These are phyloP conservation scores for Scytalidium sp. DNA, from an alignment of 2,329 filamentous ascomycete species.

Conservation along the genomic window DNA sequence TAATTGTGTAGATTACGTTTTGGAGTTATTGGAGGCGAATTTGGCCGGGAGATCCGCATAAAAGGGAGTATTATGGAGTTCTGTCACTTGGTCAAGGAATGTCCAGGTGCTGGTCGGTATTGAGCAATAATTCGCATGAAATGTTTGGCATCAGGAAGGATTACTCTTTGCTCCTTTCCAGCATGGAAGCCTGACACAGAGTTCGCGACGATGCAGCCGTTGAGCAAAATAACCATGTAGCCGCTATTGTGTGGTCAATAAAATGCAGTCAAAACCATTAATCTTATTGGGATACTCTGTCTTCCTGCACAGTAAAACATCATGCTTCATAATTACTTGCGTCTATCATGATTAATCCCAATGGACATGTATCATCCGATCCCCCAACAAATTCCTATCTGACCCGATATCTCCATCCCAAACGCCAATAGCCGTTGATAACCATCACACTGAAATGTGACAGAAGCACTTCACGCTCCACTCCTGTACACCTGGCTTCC, in stretches of 20 bases:
- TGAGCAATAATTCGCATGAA: background rate
- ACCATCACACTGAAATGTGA: slow-evolving; percentile 30
- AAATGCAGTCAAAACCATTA: background rate
- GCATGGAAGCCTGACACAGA: background rate
- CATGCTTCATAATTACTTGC: background rate
- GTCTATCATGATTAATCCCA: background rate
- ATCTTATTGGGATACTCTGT: background rate
- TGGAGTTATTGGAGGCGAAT: background rate
- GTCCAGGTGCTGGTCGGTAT: background rate
- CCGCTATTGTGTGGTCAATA: background rate
- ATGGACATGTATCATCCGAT: background rate
- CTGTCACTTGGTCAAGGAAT: background rate
- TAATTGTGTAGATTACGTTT: background rate
- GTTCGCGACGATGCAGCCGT: background rate
- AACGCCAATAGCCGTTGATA: background rate
- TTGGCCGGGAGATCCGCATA: background rate
- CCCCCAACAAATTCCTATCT: background rate
- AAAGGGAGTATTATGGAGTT: background rate
- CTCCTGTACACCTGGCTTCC: slow-evolving; percentile 73
- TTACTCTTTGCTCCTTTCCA: background rate
- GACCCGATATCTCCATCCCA: background rate
- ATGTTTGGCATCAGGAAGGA: background rate
- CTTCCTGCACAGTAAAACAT: background rate
- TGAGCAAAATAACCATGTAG: background rate
- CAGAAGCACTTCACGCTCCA: slow-evolving; percentile 47